Evolutionary conservation across 257 asterid species (phyloP).

Genomic region (Gentiana dahurica): DNA sequence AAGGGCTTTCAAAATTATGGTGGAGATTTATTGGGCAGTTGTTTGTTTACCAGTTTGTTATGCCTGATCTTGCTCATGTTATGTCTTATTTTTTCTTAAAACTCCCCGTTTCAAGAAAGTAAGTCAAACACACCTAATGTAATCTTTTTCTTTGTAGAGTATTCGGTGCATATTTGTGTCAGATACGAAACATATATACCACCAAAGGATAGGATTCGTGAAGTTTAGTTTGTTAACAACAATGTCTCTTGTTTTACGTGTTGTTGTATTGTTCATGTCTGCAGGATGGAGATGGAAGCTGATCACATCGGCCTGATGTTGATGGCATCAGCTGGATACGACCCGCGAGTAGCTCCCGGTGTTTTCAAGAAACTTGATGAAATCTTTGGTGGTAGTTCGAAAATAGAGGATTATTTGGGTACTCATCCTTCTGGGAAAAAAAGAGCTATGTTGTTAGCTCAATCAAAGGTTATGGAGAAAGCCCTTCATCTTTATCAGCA

Average conservation of each 20-base stretch:
- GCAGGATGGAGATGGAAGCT: conserved; percentile 95
- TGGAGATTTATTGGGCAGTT: conserved; percentile 74
- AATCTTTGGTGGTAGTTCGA: conserved; percentile 37
- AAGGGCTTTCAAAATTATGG: conserved; percentile 63
- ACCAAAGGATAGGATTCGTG: no score
- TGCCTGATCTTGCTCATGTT: conserved; percentile 72
- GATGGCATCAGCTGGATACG: conserved; percentile 77
- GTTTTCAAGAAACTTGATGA: conserved; percentile 73
- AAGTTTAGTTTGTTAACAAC: no score
- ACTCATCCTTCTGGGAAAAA: conserved; percentile 93
- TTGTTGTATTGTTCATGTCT: no score
- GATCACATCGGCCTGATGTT: conserved; percentile 73
- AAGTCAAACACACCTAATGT: background rate
- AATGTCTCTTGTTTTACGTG: no score
- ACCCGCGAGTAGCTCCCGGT: conserved; percentile 80
- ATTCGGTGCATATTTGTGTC: no score
- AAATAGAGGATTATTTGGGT: conserved; percentile 50
- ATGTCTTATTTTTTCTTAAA: conserved; percentile 65
- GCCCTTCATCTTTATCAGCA: conserved; percentile 40
- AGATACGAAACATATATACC: no score
- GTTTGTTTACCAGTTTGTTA: conserved; percentile 67
- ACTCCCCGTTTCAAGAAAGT: conserved; percentile 96
- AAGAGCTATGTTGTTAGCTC: conserved; percentile 60
- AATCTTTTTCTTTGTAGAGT: no score
- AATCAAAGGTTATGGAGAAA: conserved; percentile 89